Evolutionary conservation across 2,329 filamentous ascomycete species (phyloP), one percentile per base, ranked within the genome.

Genomic region (Clarireedia monteithiana): DNA sequence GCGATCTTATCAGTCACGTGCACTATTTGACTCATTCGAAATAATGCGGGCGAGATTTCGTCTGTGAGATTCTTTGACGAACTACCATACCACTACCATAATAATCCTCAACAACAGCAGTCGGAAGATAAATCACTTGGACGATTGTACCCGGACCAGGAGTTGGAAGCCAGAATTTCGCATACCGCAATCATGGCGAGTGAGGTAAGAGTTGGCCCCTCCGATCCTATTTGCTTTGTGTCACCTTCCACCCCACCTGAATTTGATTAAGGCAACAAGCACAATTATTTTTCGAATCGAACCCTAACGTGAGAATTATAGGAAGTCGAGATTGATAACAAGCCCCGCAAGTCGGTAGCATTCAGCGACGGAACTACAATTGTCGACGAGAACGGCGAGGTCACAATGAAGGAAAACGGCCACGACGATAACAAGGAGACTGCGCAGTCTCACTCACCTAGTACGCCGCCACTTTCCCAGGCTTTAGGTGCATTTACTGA

Each of bases 271-370:
- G 14, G 14, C 46, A 34, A 58, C 49, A 50, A 60, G 15, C 20
- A 42, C 39, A 42, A 42, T 20, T 5, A 20, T n/a, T 42, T 51
- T 44, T 48, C 47, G 26, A 47, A 58, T 55, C 55, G 55, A 44
- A 56, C 30, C 48, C 30, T 34, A 44, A 42, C 40, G 49, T 44
- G 53, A 51, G 69, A 64, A 4, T 17, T 20, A 42, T 42, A n/a
- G 39, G 20, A 42, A 34, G 30, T 34, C 5, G 65, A 67, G 57
- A 57, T 56, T 45, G 56, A 67, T 45, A 62, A 65, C 20, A 91
- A 88, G 73, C 84, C 86, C 68, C 88, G 91, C 75, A 96, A 97
- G 77, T 95, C 90, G 48, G 92, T 97, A 68, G 86, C 91, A 63
- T 97, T 97, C 73, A 91, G 86, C 71, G 88, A 94, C 74, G 89